These are phyloP conservation scores for Fusarium chlamydosporum DNA, from an alignment of 2,329 filamentous ascomycete genomes.

Conservation along the genomic window DNA sequence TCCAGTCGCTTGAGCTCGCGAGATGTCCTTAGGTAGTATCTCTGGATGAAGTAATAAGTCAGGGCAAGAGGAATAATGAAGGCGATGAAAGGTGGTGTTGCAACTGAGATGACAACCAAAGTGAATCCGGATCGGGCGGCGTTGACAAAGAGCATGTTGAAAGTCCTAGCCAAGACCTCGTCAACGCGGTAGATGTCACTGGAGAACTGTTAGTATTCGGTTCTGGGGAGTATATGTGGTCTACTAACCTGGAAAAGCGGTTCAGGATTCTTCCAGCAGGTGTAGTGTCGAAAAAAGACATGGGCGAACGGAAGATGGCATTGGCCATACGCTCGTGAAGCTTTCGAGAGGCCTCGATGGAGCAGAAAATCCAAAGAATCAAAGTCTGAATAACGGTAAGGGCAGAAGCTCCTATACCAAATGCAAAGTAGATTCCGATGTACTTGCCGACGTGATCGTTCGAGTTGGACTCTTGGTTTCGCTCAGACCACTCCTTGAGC, in stretches of 20 bases:
- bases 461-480: slow-evolving; percentile 74
- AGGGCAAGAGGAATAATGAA: slow-evolving; percentile 84
- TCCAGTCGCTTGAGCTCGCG: slow-evolving; percentile 96
- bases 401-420: slow-evolving; percentile 87
- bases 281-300: slow-evolving; percentile 99
- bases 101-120: slow-evolving; percentile 83
- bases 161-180: slow-evolving; percentile 93
- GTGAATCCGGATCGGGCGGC: slow-evolving; percentile 83
- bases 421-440: slow-evolving; percentile 94
- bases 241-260: slow-evolving; percentile 86
- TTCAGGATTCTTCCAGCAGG: slow-evolving; percentile 97
- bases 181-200: slow-evolving; percentile 87
- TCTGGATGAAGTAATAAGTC: slow-evolving; percentile 92
- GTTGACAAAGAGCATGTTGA: slow-evolving; percentile 95
- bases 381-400: slow-evolving; percentile 93
- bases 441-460: slow-evolving; percentile 89
- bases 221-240: neutral
- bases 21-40: slow-evolving; percentile 96
- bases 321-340: slow-evolving; percentile 97
- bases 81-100: slow-evolving; percentile 84
- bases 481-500: slow-evolving; percentile 93
- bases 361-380: slow-evolving; percentile 99
- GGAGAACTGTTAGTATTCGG: slow-evolving; percentile 47
- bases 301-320: slow-evolving; percentile 96
- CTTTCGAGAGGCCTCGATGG: slow-evolving; percentile 97